phyloP scores from a whole-genome alignment of 129 eudicot species.

The Artemisia argyi region DNA sequence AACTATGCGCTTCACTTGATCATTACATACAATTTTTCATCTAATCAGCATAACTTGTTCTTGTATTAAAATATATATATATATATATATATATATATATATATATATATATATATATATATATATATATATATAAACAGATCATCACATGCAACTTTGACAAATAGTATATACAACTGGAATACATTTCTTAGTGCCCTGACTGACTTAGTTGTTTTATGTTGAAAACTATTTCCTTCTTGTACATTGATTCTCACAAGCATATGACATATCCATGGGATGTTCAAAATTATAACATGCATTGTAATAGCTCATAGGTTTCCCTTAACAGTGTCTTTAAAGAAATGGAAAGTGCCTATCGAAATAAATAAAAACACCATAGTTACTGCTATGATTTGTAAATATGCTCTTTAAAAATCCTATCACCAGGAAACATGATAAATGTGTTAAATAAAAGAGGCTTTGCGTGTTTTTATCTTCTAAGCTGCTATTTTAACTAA shows the following conservation, averaged over 20 bases:
- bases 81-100: neutral
- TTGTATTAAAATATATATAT: neutral
- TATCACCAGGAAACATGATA: neutral
- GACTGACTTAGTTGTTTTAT: slow-evolving; percentile 10
- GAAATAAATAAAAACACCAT: neutral
- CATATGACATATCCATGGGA: neutral
- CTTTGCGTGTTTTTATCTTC: slow-evolving; percentile 5
- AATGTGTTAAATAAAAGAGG: neutral
- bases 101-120: neutral
- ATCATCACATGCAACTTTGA: neutral
- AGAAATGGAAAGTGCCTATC: neutral
- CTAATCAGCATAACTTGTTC: neutral
- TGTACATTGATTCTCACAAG: neutral
- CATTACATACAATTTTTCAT: slow-evolving; percentile 3
- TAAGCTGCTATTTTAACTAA: neutral
- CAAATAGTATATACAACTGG: neutral
- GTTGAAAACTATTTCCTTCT: neutral
- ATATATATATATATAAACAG: neutral
- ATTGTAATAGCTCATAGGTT: neutral
- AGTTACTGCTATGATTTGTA: neutral
- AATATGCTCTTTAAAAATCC: neutral
- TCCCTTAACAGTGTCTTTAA: neutral
- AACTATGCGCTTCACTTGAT: neutral
- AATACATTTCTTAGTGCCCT: neutral
- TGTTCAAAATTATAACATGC: neutral